These are phyloP conservation scores for Bryoglossum gracile DNA, from an alignment of 495 filamentous ascomycete genomes.

Conservation along the genomic window DNA sequence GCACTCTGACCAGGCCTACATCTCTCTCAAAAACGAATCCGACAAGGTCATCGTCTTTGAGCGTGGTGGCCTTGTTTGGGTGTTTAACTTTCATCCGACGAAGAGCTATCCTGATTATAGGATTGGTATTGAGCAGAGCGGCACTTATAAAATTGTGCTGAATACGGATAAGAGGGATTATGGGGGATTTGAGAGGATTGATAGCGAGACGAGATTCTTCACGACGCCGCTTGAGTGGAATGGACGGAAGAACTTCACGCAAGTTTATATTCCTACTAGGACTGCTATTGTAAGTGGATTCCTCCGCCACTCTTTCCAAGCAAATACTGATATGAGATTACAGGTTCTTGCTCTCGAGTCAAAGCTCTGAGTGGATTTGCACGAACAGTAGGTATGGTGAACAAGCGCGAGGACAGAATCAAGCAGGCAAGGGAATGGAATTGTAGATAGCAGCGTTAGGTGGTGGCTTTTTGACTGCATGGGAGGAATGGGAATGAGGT, in stretches of 20 bases:
- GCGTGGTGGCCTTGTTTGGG: conserved; percentile 79
- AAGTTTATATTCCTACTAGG: conserved; percentile 83
- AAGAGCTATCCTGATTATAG: conserved; percentile 88
- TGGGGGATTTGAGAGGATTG: conserved; percentile 73
- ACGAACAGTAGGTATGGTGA: too few species aligned
- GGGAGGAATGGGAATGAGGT: too few species aligned
- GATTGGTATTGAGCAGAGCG: conserved; percentile 74
- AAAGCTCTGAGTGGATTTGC: conserved; percentile 35
- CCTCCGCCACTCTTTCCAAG: background rate
- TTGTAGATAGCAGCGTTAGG: too few species aligned
- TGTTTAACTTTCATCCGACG: conserved; percentile 94
- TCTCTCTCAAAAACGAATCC: conserved; percentile 85
- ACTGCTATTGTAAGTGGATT: conserved; percentile 78
- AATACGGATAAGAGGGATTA: conserved; percentile 72
- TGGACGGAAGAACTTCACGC: conserved; percentile 75
- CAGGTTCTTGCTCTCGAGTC: conserved; percentile 48
- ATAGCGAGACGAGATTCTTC: conserved; percentile 75
- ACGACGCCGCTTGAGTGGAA: conserved; percentile 90
- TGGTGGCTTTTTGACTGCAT: too few species aligned
- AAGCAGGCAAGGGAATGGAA: too few species aligned
- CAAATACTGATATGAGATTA: conserved; percentile 2
- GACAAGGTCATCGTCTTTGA: conserved; percentile 98
- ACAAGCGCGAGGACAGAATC: too few species aligned
- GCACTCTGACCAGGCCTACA: conserved; percentile 76
- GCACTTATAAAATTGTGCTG: conserved; percentile 83